A percentile compares a stretch with the other conserved stretches of the same genome.
phyloP scores from a whole-genome alignment of 805 yeast genomes.

The Ogataea corticis region DNA sequence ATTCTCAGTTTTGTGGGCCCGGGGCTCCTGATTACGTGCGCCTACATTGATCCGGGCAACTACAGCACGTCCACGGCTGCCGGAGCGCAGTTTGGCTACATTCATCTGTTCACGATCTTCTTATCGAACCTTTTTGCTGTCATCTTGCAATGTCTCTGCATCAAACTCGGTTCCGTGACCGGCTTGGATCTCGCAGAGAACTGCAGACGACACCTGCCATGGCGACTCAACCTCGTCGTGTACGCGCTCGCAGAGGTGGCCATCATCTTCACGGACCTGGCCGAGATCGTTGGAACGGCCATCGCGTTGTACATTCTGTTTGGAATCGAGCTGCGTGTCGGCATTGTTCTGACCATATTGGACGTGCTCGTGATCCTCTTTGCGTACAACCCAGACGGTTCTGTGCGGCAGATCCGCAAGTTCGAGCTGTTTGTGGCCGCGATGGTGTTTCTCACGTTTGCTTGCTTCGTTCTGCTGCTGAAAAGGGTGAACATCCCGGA shows the following conservation, averaged over 20 bases:
- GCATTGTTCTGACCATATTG: constrained; percentile 75
- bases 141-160: constrained; percentile 76
- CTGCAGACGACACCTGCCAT: constrained; percentile 71
- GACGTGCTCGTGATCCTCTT: constrained; percentile 79
- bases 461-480: constrained; percentile 73
- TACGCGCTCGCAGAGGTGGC: constrained; percentile 82
- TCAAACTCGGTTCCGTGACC: constrained; percentile 85
- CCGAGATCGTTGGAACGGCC: constrained; percentile 94
- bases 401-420: constrained; percentile 69
- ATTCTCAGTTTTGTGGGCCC: constrained; percentile 79
- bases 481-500: constrained; percentile 57
- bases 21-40: constrained; percentile 84
- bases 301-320: constrained; percentile 78
- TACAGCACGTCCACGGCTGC: constrained; percentile 88
- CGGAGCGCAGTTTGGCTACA: constrained; percentile 77
- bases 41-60: constrained; percentile 94
- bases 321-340: constrained; percentile 68
- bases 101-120: constrained; percentile 69
- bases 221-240: constrained; percentile 59
- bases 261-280: constrained; percentile 88
- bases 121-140: constrained; percentile 85
- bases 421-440: constrained; percentile 76
- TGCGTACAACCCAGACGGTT: constrained; percentile 77
- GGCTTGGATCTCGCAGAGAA: constrained; percentile 87
- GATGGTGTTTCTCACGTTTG: constrained; percentile 71